These are phyloP conservation scores for Dactylellina cionopaga DNA, from an alignment of 2,329 filamentous ascomycete genomes.

Conservation along the genomic window DNA sequence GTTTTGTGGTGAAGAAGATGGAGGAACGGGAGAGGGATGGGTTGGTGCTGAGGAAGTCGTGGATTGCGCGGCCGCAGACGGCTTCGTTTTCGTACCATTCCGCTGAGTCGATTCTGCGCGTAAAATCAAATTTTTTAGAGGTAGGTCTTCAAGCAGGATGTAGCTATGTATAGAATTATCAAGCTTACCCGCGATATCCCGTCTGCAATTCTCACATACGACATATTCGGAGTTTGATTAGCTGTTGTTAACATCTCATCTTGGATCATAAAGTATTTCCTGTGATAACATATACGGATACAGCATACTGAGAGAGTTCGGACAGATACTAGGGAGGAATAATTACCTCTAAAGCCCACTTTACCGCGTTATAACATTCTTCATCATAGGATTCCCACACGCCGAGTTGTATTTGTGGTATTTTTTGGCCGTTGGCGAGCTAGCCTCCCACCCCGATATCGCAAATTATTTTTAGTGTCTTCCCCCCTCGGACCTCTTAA, in stretches of 20 bases:
- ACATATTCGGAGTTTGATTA: neutral
- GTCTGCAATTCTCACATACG: conserved; percentile 8
- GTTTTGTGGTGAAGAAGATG: conserved; percentile 82
- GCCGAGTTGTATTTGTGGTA: conserved; percentile 78
- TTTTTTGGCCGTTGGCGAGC: conserved; percentile 72
- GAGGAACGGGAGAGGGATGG: conserved; percentile 71
- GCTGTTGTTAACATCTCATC: neutral
- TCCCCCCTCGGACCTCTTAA: no score
- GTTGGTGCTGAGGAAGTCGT: conserved; percentile 65
- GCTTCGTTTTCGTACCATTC: conserved; percentile 78
- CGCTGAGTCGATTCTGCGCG: conserved; percentile 67
- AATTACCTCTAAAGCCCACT: conserved; percentile 66
- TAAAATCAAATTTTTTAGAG: conserved; percentile 47
- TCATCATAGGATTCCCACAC: conserved; percentile 75
- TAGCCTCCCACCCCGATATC: conserved; percentile 56
- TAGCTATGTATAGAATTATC: neutral
- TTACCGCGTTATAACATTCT: conserved; percentile 70
- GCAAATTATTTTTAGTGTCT: no score
- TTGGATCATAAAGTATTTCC: conserved; percentile 3
- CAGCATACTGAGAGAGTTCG: conserved; percentile 66
- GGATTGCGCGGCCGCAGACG: conserved; percentile 74
- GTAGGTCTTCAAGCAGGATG: neutral
- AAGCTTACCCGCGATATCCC: conserved; percentile 51
- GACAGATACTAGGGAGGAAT: conserved; percentile 58
- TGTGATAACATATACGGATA: neutral